Percentiles rank a stretch among this genome's conserved stretches.
phyloP scores from a whole-genome alignment of 2,329 filamentous ascomycete genomes.

The Thermochaetoides dissita region DNA sequence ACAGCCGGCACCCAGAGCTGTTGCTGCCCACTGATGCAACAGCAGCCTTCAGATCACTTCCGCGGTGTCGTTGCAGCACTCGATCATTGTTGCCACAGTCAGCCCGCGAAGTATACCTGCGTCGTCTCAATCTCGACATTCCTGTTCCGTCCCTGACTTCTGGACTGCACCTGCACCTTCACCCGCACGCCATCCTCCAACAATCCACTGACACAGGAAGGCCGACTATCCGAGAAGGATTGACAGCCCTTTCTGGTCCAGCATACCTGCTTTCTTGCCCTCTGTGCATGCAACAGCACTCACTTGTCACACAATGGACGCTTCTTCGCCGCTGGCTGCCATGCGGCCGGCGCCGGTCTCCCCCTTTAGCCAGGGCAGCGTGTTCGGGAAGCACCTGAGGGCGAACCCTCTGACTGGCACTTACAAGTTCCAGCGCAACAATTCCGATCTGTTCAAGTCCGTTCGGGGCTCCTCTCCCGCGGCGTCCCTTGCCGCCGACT shows the following conservation, averaged over 20 bases:
- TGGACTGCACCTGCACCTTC: too few relatives aligned
- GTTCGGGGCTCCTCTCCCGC: conserved; percentile 79
- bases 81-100: too few relatives aligned
- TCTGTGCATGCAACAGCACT: conserved; percentile 6
- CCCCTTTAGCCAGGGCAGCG: conserved; percentile 43
- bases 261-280: neutral
- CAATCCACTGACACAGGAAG: too few relatives aligned
- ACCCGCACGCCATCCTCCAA: too few relatives aligned
- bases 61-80: conserved; percentile 5
- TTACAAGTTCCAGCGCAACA: conserved; percentile 35
- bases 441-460: conserved; percentile 64
- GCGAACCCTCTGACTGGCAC: conserved; percentile 30
- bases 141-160: neutral
- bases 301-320: conserved; percentile 52
- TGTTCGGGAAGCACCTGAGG: conserved; percentile 39
- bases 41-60: conserved; percentile 1
- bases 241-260: too few relatives aligned
- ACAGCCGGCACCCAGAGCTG: conserved; percentile 5
- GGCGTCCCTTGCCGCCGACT: conserved; percentile 77
- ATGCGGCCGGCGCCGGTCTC: conserved; percentile 60
- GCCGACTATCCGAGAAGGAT: too few relatives aligned
- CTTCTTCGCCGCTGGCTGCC: conserved; percentile 84
- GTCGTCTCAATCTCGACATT: too few relatives aligned
- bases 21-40: conserved; percentile 9
- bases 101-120: too few relatives aligned